Percentiles rank a stretch among this genome's conserved stretches.
Evolutionary conservation across 73 alveolate species (phyloP).

Genomic region (Paramecium octaurelia): DNA sequence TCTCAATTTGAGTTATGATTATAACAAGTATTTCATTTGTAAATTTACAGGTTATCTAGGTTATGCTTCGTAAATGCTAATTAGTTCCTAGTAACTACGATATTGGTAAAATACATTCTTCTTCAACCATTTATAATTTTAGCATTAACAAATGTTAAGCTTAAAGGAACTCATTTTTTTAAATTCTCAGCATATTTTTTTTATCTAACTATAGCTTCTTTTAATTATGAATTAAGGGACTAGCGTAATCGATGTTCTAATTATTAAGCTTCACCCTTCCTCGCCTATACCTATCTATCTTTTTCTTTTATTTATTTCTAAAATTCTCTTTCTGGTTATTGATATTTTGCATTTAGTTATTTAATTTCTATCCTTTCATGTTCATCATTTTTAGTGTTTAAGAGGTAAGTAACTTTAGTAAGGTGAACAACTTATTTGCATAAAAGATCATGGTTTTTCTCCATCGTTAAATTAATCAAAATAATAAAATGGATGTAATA

Average conservation of each 20-base stretch:
- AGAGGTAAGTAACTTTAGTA: slow-evolving; percentile 88
- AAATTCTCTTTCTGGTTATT: neutral
- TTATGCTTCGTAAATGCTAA: slow-evolving; percentile 10
- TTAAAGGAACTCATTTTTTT: neutral
- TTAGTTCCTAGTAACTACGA: neutral
- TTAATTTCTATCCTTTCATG: slow-evolving; percentile 58
- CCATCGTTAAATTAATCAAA: neutral
- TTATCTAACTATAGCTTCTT: too few species aligned
- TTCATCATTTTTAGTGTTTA: slow-evolving; percentile 92
- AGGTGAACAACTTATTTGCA: slow-evolving; percentile 80
- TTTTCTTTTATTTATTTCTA: neutral
- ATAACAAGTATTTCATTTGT: slow-evolving; percentile 61
- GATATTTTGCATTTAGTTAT: neutral
- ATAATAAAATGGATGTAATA: neutral
- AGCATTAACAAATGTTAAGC: neutral
- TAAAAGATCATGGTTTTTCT: neutral
- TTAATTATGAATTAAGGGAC: neutral
- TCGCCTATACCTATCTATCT: slow-evolving; percentile 30
- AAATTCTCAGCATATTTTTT: neutral
- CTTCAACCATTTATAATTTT: slow-evolving; percentile 20
- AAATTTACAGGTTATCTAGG: slow-evolving; percentile 48
- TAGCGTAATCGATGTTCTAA: slow-evolving; percentile 11
- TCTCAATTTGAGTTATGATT: slow-evolving; percentile 64
- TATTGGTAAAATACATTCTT: neutral
- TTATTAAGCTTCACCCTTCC: slow-evolving; percentile 41